phyloP scores from a whole-genome alignment of 2,329 filamentous ascomycete species.

The Macrophomina tecta region DNA sequence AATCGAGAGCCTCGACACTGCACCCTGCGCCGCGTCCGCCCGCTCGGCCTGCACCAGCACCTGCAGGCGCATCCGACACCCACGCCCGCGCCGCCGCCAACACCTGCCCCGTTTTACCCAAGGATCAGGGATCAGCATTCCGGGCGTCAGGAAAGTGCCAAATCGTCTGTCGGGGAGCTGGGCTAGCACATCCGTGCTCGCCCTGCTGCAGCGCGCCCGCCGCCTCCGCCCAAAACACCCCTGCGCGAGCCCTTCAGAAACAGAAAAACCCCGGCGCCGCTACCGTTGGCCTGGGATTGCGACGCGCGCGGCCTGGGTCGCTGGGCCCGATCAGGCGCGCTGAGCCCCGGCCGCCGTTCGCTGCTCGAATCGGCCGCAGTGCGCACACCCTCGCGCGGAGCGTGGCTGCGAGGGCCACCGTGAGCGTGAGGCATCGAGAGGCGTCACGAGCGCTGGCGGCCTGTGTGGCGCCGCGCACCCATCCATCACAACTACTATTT shows the following conservation, averaged over 20 bases:
- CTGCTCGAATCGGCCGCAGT: neutral
- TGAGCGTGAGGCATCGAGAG: neutral
- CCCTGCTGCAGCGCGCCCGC: conserved; percentile 15
- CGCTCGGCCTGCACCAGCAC: neutral
- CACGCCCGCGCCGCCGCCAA: conserved; percentile 20
- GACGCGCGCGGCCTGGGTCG: conserved; percentile 5
- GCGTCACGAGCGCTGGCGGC: conserved; percentile 9
- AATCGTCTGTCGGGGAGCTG: conserved; percentile 22
- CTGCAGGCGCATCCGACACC: conserved; percentile 13
- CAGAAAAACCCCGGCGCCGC: conserved; percentile 14
- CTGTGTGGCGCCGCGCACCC: neutral
- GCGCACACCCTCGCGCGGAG: conserved; percentile 1
- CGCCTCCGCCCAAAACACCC: conserved; percentile 9
- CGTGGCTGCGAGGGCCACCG: conserved; percentile 24
- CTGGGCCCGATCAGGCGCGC: conserved; percentile 14
- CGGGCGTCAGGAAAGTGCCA: conserved; percentile 14
- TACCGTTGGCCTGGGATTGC: neutral
- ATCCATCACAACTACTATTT: neutral
- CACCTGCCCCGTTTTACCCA: conserved; percentile 22
- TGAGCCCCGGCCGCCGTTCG: conserved; percentile 1
- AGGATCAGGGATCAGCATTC: conserved; percentile 26
- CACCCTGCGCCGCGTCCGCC: conserved; percentile 15
- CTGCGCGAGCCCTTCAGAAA: conserved; percentile 10
- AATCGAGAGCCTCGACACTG: conserved; percentile 19
- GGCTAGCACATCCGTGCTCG: conserved; percentile 18